Evolutionary conservation across 441 rosid genomes (phyloP).

Genomic region (Aleurites moluccanus): DNA sequence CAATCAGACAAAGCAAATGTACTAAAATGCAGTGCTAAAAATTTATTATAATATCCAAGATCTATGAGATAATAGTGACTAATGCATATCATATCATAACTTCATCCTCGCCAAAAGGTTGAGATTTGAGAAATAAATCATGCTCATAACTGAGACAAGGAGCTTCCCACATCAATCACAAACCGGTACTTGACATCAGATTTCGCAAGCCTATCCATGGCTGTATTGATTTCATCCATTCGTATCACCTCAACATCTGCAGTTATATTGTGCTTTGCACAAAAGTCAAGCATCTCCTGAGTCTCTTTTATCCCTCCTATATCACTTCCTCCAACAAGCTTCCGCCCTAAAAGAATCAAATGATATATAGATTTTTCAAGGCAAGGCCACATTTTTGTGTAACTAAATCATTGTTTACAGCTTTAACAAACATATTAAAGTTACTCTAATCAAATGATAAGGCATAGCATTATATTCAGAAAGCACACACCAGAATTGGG

Average conservation of each 20-base stretch:
- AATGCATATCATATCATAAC: background rate
- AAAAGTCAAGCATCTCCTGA: slow-evolving; percentile 84
- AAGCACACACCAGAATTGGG: too few relatives aligned
- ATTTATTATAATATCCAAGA: background rate
- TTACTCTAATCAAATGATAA: too few relatives aligned
- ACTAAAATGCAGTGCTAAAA: background rate
- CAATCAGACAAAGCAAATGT: background rate
- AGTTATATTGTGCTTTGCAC: slow-evolving; percentile 63
- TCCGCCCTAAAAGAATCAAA: slow-evolving; percentile 43
- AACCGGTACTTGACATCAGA: slow-evolving; percentile 79
- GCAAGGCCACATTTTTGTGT: background rate
- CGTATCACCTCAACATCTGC: slow-evolving; percentile 74
- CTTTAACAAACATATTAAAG: too few relatives aligned
- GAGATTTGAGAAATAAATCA: background rate
- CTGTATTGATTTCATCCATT: slow-evolving; percentile 60
- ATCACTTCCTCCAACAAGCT: slow-evolving; percentile 74
- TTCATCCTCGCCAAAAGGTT: background rate
- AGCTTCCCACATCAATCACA: slow-evolving; percentile 75
- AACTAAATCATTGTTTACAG: background rate
- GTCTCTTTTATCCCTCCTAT: slow-evolving; percentile 81
- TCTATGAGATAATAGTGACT: background rate
- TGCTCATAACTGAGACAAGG: slow-evolving; percentile 30
- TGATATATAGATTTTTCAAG: background rate
- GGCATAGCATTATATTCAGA: too few relatives aligned
- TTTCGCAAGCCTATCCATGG: slow-evolving; percentile 72